Evolutionary conservation across 2,329 filamentous ascomycete species (phyloP).

Genomic region (Claviceps fusiformis): DNA sequence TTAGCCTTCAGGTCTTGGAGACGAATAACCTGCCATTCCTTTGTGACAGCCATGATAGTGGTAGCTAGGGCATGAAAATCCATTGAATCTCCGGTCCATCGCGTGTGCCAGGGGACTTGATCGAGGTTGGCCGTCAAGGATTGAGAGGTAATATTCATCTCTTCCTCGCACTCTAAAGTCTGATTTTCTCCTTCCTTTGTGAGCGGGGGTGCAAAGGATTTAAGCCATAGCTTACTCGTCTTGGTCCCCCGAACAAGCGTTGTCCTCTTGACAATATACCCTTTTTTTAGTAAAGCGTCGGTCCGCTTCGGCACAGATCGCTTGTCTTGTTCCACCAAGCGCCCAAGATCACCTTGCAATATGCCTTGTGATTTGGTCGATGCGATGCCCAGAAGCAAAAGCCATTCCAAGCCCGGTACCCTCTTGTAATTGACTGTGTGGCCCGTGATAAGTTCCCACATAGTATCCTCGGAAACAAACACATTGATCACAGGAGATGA

Average conservation of each 20-base stretch:
- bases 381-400: constrained; percentile 43
- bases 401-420: constrained; percentile 45
- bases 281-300: constrained; percentile 43
- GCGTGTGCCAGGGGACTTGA: constrained; percentile 40
- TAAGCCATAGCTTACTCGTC: constrained; percentile 50
- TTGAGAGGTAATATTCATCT: constrained; percentile 26
- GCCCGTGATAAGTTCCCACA: constrained; percentile 47
- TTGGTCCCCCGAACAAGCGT: constrained; percentile 44
- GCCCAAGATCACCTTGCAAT: constrained; percentile 45
- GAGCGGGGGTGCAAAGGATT: constrained; percentile 36
- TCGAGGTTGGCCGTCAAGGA: constrained; percentile 31
- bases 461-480: constrained; percentile 38
- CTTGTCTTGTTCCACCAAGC: constrained; percentile 47
- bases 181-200: constrained; percentile 19
- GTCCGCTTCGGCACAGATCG: constrained; percentile 49
- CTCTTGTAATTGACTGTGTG: constrained; percentile 46
- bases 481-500: constrained; percentile 16
- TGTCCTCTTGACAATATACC: constrained; percentile 48
- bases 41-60: constrained; percentile 42
- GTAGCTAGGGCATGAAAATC: constrained; percentile 44
- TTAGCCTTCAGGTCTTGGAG: constrained; percentile 45
- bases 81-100: constrained; percentile 45
- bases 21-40: constrained; percentile 44
- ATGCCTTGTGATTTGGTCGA: constrained; percentile 40
- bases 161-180: constrained; percentile 13